Base-by-base conservation (phyloP, 2,329 filamentous ascomycete genomes). In the Domatiomyces catenatus region DNA sequence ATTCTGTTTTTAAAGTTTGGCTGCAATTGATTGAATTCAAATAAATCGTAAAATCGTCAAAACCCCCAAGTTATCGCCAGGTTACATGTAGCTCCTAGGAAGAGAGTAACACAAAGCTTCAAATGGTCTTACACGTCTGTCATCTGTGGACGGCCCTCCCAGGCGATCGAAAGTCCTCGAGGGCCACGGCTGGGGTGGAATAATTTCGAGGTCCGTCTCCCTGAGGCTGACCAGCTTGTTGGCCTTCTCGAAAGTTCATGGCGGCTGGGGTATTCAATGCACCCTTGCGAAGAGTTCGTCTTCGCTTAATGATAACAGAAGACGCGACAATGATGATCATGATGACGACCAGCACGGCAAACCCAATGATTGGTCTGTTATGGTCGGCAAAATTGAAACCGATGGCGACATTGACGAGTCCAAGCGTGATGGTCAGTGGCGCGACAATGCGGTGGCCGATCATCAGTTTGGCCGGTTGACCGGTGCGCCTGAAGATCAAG, bases 391-490 rank as follows among this genome's bases (percentile, higher is more conserved):
- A 73, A 0, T 70, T 68, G 60, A 81, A 80, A 20, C 79, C 79
- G 4, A 80, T 63, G 55, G 79, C 78, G 19, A 69, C 75, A 55
- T 81, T 80, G 50, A 74, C 58, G 15, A 76, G 65, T 44, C 76
- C 79, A 2, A 79, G 58, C 8, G 72, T 60, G 18, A 81, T 68
- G 36, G 77, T 67, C 2, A 72, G 45, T 12, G 77, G 71, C 2
- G 79, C 79, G 2, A 79, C 64, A 72, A 77, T 77, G 18, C 76
- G 63, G 62, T 83, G 79, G 20, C 75, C 65, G 17, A 67, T 72
- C 48, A 59, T 60, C 32, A 77, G 68, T 56, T 70, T 69, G 22
- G 75, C 76, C 1, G 73, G 63, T 19, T 68, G 53, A 50, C 72
- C 65, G 2, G 73, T 76, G 61, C 69, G 66, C 58, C 71, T 74